Base-by-base conservation (phyloP, 148 eudicot genomes). In the Diospyros lotus region DNA sequence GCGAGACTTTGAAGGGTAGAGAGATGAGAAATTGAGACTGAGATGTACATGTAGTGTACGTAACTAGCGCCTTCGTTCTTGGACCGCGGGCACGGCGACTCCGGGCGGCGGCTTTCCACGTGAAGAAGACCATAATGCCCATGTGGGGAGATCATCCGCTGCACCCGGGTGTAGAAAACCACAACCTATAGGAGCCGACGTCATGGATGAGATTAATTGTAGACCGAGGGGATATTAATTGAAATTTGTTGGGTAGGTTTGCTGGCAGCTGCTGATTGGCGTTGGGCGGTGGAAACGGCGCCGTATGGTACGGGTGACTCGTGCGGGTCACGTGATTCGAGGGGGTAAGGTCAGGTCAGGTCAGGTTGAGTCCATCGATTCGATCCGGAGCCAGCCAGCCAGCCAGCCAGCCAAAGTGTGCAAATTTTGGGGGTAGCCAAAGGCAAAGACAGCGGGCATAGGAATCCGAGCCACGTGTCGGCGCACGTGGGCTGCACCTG, bases 381-480 rank as follows among this genome's bases (percentile, higher is more conserved):
- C 28, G 28, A 28, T 28, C 28, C 28, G 28, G 28, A 0, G 28
- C 28, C 28, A 28, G 28, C 28, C 28, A 28, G 28, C 28, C 28
- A 28, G 28, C n/a, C n/a, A n/a, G 28, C 28, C 28, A 28, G 28
- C 28, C 28, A 28, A 28, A 28, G 28, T 28, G 28, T 28, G 28
- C 28, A 28, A 28, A 28, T 28, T 28, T 28, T 28, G 28, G 28
- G 28, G 28, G 28, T 28, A 28, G 28, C 28, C 28, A 28, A 64
- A 5, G 63, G 52, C 70, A 48, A 58, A 55, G 64, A 46, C 65
- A 68, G 38, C 41, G 42, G 46, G 38, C 6, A 28, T 58, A 39
- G 61, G 54, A 64, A 64, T 5, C 7, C 63, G 77, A 44, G 64
- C 55, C 75, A 69, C 75, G 74, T 74, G 82, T 13, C 82, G 71